Percentiles rank a stretch among this genome's conserved stretches.
phyloP scores from a whole-genome alignment of 441 rosid species.

The Croton setiger region DNA sequence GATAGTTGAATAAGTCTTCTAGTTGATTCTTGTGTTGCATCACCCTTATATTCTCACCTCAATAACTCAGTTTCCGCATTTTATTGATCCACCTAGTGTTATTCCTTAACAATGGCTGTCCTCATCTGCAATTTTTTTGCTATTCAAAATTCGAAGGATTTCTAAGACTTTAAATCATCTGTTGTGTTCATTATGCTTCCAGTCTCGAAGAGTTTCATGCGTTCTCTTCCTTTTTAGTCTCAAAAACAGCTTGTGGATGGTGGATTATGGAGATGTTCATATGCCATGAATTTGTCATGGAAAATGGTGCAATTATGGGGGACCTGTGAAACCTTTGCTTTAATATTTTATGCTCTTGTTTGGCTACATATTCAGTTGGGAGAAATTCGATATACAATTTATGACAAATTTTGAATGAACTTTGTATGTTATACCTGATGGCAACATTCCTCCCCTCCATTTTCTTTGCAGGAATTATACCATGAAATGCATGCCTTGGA shows the following conservation, averaged over 20 bases:
- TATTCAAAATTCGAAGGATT: not conserved
- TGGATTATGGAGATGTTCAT: not conserved
- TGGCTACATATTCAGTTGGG: not conserved
- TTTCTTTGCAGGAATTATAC: conserved; percentile 75
- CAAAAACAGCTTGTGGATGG: not conserved
- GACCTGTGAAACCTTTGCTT: conserved; percentile 2
- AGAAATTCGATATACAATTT: not conserved
- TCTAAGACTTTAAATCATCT: not conserved
- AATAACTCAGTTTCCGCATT: not conserved
- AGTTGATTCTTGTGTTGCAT: no score
- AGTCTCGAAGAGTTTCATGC: not conserved
- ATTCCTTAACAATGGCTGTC: not conserved
- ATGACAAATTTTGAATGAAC: not conserved
- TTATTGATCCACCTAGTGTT: not conserved
- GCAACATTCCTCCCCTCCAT: not conserved
- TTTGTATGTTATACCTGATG: not conserved
- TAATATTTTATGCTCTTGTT: not conserved
- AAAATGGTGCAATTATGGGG: not conserved
- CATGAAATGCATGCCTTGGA: conserved; percentile 97
- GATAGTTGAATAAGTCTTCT: no score
- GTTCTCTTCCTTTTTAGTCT: not conserved
- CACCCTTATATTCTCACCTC: not conserved
- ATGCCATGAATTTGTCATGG: not conserved
- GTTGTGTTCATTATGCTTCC: not conserved
- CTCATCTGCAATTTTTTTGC: not conserved